These are phyloP conservation scores for Crithidia expoeki DNA, from an alignment of 208 protist species.

Conservation along the genomic window DNA sequence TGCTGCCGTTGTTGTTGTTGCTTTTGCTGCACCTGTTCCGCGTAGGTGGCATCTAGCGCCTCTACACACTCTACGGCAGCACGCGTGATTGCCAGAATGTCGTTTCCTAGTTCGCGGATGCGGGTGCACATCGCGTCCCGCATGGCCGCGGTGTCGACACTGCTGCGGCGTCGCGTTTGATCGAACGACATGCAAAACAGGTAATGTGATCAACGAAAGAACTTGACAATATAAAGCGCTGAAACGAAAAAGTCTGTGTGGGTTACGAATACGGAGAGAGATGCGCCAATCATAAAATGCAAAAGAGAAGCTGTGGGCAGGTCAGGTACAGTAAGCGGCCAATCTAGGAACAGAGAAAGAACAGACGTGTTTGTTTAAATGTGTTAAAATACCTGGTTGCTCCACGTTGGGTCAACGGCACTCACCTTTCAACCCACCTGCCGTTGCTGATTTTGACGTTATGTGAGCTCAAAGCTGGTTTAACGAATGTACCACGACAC, in stretches of 20 bases:
- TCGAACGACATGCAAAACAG: not conserved
- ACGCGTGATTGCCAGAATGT: constrained; percentile 42
- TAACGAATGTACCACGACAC: too few species aligned
- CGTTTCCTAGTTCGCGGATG: constrained; percentile 40
- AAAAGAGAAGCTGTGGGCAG: too few species aligned
- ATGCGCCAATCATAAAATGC: too few species aligned
- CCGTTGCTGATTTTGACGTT: too few species aligned
- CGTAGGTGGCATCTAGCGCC: constrained; percentile 14
- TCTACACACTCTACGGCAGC: constrained; percentile 21
- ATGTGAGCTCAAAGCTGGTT: too few species aligned
- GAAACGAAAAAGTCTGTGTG: not conserved
- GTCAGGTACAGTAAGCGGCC: too few species aligned
- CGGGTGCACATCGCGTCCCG: constrained; percentile 45
- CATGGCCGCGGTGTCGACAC: not conserved
- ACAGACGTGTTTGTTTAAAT: too few species aligned
- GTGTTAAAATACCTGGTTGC: too few species aligned
- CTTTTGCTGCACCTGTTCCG: not conserved
- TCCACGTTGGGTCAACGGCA: too few species aligned
- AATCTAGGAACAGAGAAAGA: too few species aligned
- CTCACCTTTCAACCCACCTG: too few species aligned
- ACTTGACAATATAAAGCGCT: not conserved
- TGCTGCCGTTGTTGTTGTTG: not conserved
- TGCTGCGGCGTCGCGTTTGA: not conserved
- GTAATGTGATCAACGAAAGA: not conserved
- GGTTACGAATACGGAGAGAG: too few species aligned